Conservation (phyloP, 2,329 filamentous ascomycete genomes). For the Thyridium curvatum region DNA sequence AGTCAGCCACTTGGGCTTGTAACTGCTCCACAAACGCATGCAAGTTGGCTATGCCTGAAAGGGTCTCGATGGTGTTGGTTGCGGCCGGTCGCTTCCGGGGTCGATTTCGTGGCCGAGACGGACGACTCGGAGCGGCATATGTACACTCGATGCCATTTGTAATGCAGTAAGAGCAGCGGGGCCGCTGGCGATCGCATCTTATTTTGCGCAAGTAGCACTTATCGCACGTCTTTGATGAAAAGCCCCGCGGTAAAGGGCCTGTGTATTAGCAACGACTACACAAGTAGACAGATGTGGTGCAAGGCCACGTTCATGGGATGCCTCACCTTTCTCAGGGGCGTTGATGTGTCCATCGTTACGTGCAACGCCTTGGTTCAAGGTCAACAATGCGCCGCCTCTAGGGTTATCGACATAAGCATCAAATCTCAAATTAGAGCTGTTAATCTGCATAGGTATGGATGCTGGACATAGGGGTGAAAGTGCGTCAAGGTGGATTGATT, state of each 20-base stretch:
- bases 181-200: slow-evolving; percentile 12
- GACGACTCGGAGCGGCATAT: slow-evolving; percentile 9
- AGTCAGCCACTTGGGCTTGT: not conserved
- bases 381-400: too few relatives aligned
- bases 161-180: slow-evolving; percentile 11
- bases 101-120: slow-evolving; percentile 2
- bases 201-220: slow-evolving; percentile 13
- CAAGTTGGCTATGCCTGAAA: not conserved
- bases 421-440: too few relatives aligned
- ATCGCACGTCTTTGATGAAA: slow-evolving; percentile 10
- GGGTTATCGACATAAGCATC: too few relatives aligned
- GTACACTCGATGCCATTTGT: slow-evolving; percentile 12
- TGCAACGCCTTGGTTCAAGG: not conserved
- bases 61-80: not conserved
- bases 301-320: too few relatives aligned
- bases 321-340: slow-evolving; percentile 1
- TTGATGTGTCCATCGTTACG: not conserved
- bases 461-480: too few relatives aligned
- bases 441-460: too few relatives aligned
- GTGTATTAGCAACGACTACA: not conserved
- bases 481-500: too few relatives aligned
- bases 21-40: not conserved
- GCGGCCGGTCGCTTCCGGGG: slow-evolving; percentile 4
- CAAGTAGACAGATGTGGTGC: not conserved
- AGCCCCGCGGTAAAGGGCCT: not conserved